These are phyloP conservation scores for Begonia loranthoides DNA, from an alignment of 306 rosid genomes.

Conservation along the genomic window DNA sequence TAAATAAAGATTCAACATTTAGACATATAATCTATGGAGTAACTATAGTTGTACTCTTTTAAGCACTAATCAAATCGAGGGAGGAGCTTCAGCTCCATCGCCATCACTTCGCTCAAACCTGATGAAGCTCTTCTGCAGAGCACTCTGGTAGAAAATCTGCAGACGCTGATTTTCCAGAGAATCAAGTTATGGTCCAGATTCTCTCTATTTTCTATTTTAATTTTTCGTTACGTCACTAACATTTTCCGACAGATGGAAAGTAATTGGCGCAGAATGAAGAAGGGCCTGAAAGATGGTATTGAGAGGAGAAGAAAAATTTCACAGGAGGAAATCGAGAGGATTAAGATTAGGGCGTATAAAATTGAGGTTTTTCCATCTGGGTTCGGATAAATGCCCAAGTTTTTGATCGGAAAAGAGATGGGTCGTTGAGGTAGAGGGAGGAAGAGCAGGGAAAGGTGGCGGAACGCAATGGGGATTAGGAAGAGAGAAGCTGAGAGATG, in stretches of 20 bases:
- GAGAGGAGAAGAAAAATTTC: slow-evolving; percentile 48
- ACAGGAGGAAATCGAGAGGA: slow-evolving; percentile 59
- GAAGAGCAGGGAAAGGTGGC: slow-evolving; percentile 51
- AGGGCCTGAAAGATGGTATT: slow-evolving; percentile 47
- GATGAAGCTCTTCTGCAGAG: no score
- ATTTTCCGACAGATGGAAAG: slow-evolving; percentile 26
- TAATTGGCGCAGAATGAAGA: slow-evolving; percentile 60
- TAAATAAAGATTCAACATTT: no score
- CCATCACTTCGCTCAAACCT: no score
- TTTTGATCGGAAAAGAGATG: slow-evolving; percentile 58
- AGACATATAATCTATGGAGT: no score
- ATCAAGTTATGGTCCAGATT: no score
- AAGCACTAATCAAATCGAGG: no score
- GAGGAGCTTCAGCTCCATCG: no score
- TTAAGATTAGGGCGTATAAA: slow-evolving; percentile 42
- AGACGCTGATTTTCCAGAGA: no score
- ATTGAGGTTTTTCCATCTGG: slow-evolving; percentile 56
- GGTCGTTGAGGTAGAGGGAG: slow-evolving; percentile 60
- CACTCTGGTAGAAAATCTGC: no score
- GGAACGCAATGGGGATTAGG: slow-evolving; percentile 45
- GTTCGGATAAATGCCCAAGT: slow-evolving; percentile 68
- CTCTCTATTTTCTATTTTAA: no score
- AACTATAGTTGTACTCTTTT: no score
- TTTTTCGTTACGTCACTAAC: no score
- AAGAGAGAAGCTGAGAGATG: slow-evolving; percentile 57